Conservation (phyloP, 768 basidiomycete genomes). For the Naganishia antarctica region DNA sequence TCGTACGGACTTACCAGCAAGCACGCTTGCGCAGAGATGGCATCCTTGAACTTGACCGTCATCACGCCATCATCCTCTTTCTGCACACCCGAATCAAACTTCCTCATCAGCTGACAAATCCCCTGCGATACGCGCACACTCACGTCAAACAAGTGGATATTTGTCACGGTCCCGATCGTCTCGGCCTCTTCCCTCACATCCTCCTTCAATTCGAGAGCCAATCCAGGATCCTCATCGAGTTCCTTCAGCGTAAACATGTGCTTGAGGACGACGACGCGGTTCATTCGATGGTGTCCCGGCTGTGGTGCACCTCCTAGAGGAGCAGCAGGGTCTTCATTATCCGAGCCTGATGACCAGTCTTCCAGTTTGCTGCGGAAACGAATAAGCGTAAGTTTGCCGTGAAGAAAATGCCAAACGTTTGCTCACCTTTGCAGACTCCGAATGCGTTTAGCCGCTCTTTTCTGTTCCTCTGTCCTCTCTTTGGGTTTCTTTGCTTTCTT, state of each 20-base stretch:
- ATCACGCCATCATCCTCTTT: constrained; percentile 89
- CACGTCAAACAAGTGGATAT: constrained; percentile 90
- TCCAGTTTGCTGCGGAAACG: constrained; percentile 66
- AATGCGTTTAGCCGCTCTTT: constrained; percentile 45
- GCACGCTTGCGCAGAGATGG: constrained; percentile 88
- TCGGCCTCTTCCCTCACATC: constrained; percentile 93
- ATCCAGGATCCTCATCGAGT: constrained; percentile 73
- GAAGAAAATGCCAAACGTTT: neutral
- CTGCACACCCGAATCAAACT: constrained; percentile 53
- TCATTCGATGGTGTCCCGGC: constrained; percentile 57
- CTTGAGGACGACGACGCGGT: constrained; percentile 76
- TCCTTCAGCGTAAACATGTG: constrained; percentile 89
- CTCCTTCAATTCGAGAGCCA: constrained; percentile 88
- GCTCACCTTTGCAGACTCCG: constrained; percentile 56
- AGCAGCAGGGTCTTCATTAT: constrained; percentile 59
- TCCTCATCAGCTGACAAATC: neutral
- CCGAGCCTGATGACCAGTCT: constrained; percentile 93
- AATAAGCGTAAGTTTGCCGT: constrained; percentile 13
- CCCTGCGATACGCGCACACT: constrained; percentile 44
- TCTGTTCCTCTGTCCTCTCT: constrained; percentile 41
- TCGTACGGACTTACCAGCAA: constrained; percentile 61
- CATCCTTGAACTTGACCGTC: constrained; percentile 91
- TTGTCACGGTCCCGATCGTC: constrained; percentile 86
- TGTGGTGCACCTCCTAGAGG: constrained; percentile 35
- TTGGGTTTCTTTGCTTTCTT: constrained; percentile 49